Evolutionary conservation across 495 filamentous ascomycete genomes (phyloP).

Genomic region (Hypomontagnella monticulosa): DNA sequence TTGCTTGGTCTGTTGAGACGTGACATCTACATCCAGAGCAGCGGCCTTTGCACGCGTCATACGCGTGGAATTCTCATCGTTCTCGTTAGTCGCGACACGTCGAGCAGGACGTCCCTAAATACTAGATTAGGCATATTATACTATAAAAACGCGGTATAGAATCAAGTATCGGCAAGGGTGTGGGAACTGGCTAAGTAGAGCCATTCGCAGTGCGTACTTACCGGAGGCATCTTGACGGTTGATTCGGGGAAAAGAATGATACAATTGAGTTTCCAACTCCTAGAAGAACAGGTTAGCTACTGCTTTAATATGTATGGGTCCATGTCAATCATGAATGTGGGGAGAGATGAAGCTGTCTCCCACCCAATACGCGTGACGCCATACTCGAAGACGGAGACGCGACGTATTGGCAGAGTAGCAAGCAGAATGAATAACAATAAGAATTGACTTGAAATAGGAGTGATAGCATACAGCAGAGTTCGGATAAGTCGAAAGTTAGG

Average conservation of each 20-base stretch:
- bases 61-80: conserved; percentile 92
- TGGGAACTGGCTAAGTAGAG: too few relatives aligned
- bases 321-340: conserved; percentile 13
- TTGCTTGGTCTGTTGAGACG: conserved; percentile 66
- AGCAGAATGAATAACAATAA: not conserved
- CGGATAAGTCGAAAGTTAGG: conserved; percentile 23
- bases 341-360: not conserved
- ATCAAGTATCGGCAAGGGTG: conserved; percentile 5
- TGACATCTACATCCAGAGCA: conserved; percentile 68
- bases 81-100: conserved; percentile 82
- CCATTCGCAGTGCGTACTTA: conserved; percentile 48
- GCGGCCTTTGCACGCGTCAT: conserved; percentile 93
- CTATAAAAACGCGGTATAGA: conserved; percentile 10
- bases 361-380: conserved; percentile 12
- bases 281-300: conserved; percentile 13
- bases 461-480: conserved; percentile 36
- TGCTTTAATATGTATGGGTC: conserved; percentile 8
- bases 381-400: not conserved
- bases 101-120: conserved; percentile 49
- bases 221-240: conserved; percentile 59
- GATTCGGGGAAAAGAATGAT: conserved; percentile 29
- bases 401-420: not conserved
- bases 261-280: not conserved
- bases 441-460: not conserved
- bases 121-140: conserved; percentile 17